A percentile compares a stretch with the other conserved stretches of the same genome.
phyloP scores from a whole-genome alignment of 352 stramenopile genomes.

The Pythium aristosporum region DNA sequence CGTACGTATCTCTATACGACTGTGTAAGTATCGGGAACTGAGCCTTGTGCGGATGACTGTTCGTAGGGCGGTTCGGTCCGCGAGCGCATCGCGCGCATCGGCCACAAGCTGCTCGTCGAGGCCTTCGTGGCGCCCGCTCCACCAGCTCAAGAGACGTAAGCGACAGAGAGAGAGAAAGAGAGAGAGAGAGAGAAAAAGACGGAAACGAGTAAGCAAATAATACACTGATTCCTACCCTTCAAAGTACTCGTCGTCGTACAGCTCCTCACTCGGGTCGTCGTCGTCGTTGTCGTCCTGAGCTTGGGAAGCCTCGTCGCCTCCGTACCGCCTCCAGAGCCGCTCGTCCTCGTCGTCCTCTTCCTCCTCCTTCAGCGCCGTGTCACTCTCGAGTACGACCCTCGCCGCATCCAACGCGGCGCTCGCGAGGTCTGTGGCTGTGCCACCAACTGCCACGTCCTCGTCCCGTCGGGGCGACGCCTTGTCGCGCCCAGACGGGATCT shows the following conservation, averaged over 20 bases:
- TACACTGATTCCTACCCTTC: slow-evolving; percentile 14
- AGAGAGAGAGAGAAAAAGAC: no score
- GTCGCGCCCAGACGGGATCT: slow-evolving; percentile 40
- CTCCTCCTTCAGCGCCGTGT: background rate
- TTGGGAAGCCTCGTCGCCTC: slow-evolving; percentile 7
- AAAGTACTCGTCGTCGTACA: slow-evolving; percentile 32
- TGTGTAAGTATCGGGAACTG: background rate
- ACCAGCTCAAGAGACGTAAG: background rate
- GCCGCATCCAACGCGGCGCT: background rate
- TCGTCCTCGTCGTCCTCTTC: slow-evolving; percentile 32
- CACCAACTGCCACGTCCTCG: background rate
- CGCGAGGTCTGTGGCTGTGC: background rate
- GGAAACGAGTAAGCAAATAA: background rate
- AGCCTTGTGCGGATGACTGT: slow-evolving; percentile 1
- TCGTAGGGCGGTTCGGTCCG: slow-evolving; percentile 34
- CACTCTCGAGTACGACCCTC: no score
- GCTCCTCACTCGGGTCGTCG: slow-evolving; percentile 18
- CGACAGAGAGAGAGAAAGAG: background rate
- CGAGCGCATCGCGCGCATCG: slow-evolving; percentile 66
- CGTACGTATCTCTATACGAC: background rate
- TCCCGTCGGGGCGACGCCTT: slow-evolving; percentile 9
- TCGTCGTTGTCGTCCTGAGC: slow-evolving; percentile 12
- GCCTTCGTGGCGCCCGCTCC: slow-evolving; percentile 36
- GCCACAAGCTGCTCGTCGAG: slow-evolving; percentile 65
- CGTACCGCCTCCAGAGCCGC: slow-evolving; percentile 23